Evolutionary conservation across 148 eudicot species (phyloP).

Genomic region (Rhododendron griersonianum): DNA sequence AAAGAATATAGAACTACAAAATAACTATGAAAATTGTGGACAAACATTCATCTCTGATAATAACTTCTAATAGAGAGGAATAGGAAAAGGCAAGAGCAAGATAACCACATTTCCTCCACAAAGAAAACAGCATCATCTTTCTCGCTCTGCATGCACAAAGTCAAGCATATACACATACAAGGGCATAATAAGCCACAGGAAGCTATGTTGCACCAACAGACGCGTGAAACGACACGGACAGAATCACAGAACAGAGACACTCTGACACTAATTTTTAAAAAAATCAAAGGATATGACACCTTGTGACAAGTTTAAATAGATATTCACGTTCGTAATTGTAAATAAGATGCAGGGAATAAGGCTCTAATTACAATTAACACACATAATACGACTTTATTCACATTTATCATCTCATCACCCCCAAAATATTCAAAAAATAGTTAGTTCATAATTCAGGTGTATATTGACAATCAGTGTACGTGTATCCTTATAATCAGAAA

Average conservation of each 20-base stretch:
- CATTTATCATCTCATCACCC: background rate
- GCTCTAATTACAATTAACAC: background rate
- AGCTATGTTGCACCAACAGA: background rate
- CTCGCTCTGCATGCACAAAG: background rate
- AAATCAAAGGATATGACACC: background rate
- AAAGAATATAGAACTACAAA: background rate
- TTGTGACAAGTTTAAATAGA: background rate
- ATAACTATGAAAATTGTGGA: background rate
- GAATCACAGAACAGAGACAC: background rate
- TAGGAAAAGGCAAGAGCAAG: background rate
- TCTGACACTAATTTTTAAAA: background rate
- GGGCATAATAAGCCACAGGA: background rate
- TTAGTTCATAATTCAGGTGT: background rate
- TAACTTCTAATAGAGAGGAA: background rate
- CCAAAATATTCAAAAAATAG: background rate
- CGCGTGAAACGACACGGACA: background rate
- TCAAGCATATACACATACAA: background rate
- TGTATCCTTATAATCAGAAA: background rate
- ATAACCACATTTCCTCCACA: background rate
- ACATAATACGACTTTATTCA: background rate
- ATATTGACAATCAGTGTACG: background rate
- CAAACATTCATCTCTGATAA: background rate
- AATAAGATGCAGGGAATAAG: background rate
- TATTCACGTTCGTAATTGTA: background rate
- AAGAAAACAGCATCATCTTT: background rate